phyloP scores from a whole-genome alignment of 805 yeast species.

The Ogataea neopini region DNA sequence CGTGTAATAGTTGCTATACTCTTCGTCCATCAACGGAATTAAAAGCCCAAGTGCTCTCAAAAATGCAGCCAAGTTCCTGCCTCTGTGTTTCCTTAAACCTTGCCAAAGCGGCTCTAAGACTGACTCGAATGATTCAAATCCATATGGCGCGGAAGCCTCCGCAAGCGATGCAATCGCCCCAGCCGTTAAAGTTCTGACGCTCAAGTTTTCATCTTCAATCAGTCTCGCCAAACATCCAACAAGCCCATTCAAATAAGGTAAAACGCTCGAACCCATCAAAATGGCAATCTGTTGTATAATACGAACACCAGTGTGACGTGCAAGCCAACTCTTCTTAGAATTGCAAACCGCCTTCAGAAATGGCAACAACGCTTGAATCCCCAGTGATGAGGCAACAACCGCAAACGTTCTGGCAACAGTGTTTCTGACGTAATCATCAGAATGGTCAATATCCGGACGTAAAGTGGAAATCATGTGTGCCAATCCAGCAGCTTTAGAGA shows the following conservation, averaged over 20 bases:
- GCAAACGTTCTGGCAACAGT: conserved; percentile 80
- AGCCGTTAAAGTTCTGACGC: conserved; percentile 71
- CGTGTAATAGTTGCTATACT: conserved; percentile 76
- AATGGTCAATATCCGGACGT: conserved; percentile 79
- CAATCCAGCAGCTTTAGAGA: conserved; percentile 81
- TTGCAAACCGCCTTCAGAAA: conserved; percentile 78
- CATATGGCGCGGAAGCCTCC: conserved; percentile 81
- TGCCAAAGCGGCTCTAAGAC: conserved; percentile 77
- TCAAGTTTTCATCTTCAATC: conserved; percentile 65
- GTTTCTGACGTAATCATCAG: conserved; percentile 78
- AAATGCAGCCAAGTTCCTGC: conserved; percentile 73
- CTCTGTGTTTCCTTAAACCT: conserved; percentile 76
- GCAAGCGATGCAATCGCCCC: conserved; percentile 73
- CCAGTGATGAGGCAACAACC: conserved; percentile 77
- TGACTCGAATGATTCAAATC: conserved; percentile 81
- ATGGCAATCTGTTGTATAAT: conserved; percentile 75
- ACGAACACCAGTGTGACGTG: conserved; percentile 80
- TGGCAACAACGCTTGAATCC: conserved; percentile 70
- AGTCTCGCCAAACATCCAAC: conserved; percentile 61
- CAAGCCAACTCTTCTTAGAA: conserved; percentile 76
- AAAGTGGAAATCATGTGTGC: conserved; percentile 75
- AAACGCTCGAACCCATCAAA: conserved; percentile 65
- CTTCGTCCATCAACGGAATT: conserved; percentile 85
- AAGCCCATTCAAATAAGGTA: conserved; percentile 71
- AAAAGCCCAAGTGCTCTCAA: conserved; percentile 75